These are phyloP conservation scores for Metschnikowia colocasiae DNA, from an alignment of 805 yeast species.

Conservation along the genomic window DNA sequence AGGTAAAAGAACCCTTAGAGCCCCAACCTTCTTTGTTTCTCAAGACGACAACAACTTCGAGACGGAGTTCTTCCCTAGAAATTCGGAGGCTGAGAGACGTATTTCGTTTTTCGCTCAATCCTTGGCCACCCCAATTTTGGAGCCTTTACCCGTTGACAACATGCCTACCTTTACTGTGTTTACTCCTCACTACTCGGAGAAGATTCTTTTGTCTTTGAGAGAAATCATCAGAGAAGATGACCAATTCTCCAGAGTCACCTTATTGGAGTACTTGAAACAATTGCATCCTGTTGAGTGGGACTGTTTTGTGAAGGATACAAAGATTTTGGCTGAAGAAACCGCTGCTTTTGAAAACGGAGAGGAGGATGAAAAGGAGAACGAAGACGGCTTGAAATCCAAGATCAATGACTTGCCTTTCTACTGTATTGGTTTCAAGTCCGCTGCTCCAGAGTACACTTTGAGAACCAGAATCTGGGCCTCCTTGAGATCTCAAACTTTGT, in stretches of 20 bases:
- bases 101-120: slow-evolving; percentile 99
- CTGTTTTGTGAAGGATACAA: slow-evolving; percentile 55
- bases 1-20: slow-evolving; percentile 97
- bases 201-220: slow-evolving; percentile 67
- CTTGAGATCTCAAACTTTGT: slow-evolving; percentile 44
- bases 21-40: slow-evolving; percentile 97
- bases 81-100: slow-evolving; percentile 99
- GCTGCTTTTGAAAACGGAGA: slow-evolving; percentile 69
- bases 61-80: slow-evolving; percentile 94
- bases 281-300: slow-evolving; percentile 56
- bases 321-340: slow-evolving; percentile 56
- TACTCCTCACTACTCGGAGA: slow-evolving; percentile 85
- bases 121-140: slow-evolving; percentile 96
- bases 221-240: slow-evolving; percentile 77
- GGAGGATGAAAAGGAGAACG: slow-evolving; percentile 41
- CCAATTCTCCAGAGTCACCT: slow-evolving; percentile 52
- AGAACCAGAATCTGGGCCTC: slow-evolving; percentile 49
- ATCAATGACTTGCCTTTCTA: slow-evolving; percentile 54
- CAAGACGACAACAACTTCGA: slow-evolving; percentile 95
- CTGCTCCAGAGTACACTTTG: slow-evolving; percentile 46
- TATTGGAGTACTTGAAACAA: slow-evolving; percentile 53
- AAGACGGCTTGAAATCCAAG: slow-evolving; percentile 72
- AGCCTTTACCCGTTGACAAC: slow-evolving; percentile 98
- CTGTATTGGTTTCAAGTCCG: slow-evolving; percentile 46
- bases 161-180: slow-evolving; percentile 98